Evolutionary conservation across 345 rosid genomes (phyloP), one percentile per base, ranked within the genome.

Genomic region (Acer negundo): DNA sequence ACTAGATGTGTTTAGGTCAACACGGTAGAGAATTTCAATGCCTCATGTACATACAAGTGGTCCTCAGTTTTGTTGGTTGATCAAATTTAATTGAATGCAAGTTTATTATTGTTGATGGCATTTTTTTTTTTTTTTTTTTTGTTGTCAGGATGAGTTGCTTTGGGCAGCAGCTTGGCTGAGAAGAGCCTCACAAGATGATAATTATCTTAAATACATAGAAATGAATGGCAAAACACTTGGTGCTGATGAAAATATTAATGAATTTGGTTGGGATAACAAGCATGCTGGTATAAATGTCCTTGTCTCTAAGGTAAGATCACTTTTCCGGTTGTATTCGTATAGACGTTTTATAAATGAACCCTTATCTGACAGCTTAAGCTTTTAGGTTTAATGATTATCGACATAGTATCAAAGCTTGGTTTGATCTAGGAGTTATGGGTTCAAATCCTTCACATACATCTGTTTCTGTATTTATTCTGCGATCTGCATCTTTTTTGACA

Each of bases 141-240:
- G n/a, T 35, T 35, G 42, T 7, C 85, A 96, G 99, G 99, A 96
- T 79, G 98, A 96, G 86, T 82, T 96, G 90, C 83, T 96, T 4
- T 96, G 99, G 99, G 98, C 93, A 83, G 98, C 99, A 72, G 94
- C 97, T 10, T 96, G 99, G 99, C 82, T 96, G 28, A 82, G 97
- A 66, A 89, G 90, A 78, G 95, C 99, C 31, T 87, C 99, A 42
- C 80, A 82, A 49, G 91, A 87, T 69, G 87, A 89, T 38, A 53
- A 81, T 78, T 96, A 87, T 80, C 92, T 94, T 19, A 80, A 58
- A 76, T 96, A 92, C 87, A 87, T 94, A 53, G 80, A 94, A 81
- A 86, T 73, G 82, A 96, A 96, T 65, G 89, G 97, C 72, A 90
- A 92, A 75, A 86, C 99, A 0, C 91, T 94, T 47, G 99, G 98